These are phyloP conservation scores for Sporothrix dimorphospora DNA, from an alignment of 2,329 filamentous ascomycete genomes.

Conservation along the genomic window DNA sequence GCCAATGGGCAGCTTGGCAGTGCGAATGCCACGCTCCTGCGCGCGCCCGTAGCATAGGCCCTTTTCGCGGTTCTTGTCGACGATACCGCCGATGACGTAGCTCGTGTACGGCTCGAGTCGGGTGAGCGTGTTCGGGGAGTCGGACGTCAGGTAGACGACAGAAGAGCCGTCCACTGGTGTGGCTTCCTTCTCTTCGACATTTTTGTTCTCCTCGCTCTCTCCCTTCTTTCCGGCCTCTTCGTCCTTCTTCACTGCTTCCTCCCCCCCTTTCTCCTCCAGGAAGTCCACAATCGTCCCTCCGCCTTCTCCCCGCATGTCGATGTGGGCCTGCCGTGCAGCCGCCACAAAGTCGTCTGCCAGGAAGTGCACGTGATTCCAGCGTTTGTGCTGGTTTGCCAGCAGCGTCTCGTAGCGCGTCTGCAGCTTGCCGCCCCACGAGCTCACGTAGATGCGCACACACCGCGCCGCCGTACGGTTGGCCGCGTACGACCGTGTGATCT, in stretches of 20 bases:
- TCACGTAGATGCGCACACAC: slow-evolving; percentile 73
- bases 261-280: slow-evolving; percentile 46
- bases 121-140: slow-evolving; percentile 83
- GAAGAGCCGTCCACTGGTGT: slow-evolving; percentile 42
- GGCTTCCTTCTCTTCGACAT: slow-evolving; percentile 21
- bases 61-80: slow-evolving; percentile 96
- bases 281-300: slow-evolving; percentile 63
- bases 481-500: slow-evolving; percentile 86
- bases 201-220: slow-evolving; percentile 33
- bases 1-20: slow-evolving; percentile 91
- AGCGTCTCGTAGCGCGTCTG: slow-evolving; percentile 75
- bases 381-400: slow-evolving; percentile 69
- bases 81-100: slow-evolving; percentile 91
- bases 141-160: slow-evolving; percentile 87
- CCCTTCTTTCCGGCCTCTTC: neutral
- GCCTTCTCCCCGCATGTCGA: slow-evolving; percentile 63
- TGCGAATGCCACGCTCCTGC: slow-evolving; percentile 73
- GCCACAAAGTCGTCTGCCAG: slow-evolving; percentile 73
- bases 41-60: slow-evolving; percentile 88
- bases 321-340: slow-evolving; percentile 66
- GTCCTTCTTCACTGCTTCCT: neutral
- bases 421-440: slow-evolving; percentile 75
- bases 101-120: slow-evolving; percentile 84
- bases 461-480: slow-evolving; percentile 75
- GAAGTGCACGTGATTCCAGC: slow-evolving; percentile 80